Evolutionary conservation across 257 asterid genomes (phyloP), one percentile per base, ranked within the genome.

Genomic region (Fraxinus pennsylvanica): DNA sequence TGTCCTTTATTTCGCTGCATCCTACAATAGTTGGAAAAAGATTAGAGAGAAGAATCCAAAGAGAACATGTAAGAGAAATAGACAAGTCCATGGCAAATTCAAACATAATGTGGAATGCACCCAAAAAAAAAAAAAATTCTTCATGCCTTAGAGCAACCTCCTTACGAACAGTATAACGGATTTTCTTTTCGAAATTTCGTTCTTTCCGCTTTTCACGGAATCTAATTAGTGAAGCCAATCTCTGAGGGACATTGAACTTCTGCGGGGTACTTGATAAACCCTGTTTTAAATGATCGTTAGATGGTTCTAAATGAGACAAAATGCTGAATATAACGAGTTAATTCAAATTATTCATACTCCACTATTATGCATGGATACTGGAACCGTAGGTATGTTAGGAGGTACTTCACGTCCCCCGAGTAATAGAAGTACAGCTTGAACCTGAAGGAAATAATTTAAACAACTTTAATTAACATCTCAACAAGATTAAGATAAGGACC

Each of bases 1-100:
- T 92, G 96, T 22, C 97, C 97, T 88, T 89, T 92, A 71, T 89
- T 88, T 39, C 97, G 83, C 79, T 92, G 96, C 96, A 90, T 90
- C 85, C 97, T 92, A 69, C 19, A 76, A 32, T 72, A 67, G 65
- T 21, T 73, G 69, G 65, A 77, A 54, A 77, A 19, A 33, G 47
- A 45, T 9, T 68, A 79, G 15, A 41, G 50, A 1, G 43, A 70
- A 54, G 70, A 74, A 33, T 45, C 47, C 12, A 10, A 72, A 7
- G 27, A 66, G n/a, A 17, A 72, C 33, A 0, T 68, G 68, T 66
- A 9, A 41, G 50, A 41, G 14, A 41, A 9, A 41, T 41, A 41
- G 14, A 41, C 50, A 41, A 41, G 50, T 41, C 50, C 50, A 41
- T 17, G 19, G 4, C 72, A 15, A n/a, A 47, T 15, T 45, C 30